phyloP scores from a whole-genome alignment of 1,139 yeast species.

The Lodderomyces theae region DNA sequence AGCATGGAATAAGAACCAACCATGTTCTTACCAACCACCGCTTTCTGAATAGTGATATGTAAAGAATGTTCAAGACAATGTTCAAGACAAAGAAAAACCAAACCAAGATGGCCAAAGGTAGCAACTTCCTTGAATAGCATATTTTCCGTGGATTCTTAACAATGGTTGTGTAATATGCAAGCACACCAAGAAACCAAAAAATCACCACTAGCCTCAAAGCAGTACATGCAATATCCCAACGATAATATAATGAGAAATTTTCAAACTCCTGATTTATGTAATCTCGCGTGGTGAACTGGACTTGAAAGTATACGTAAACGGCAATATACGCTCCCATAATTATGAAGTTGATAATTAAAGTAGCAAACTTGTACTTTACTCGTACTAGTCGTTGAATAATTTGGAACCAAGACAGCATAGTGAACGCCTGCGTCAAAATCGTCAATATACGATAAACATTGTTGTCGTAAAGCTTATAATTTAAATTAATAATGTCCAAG shows the following conservation, averaged over 20 bases:
- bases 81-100: conserved; percentile 33
- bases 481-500: conserved; percentile 36
- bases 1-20: conserved; percentile 36
- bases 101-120: conserved; percentile 42
- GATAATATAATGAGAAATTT: conserved; percentile 9
- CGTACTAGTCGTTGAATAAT: conserved; percentile 26
- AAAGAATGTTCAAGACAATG: conserved; percentile 28
- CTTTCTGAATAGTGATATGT: conserved; percentile 23
- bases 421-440: conserved; percentile 32
- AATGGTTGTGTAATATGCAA: conserved; percentile 29
- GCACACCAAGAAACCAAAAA: conserved; percentile 25
- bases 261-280: conserved; percentile 4
- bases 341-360: conserved; percentile 19
- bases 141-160: conserved; percentile 32
- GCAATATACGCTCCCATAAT: conserved; percentile 22
- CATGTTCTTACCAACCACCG: conserved; percentile 37
- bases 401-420: conserved; percentile 42
- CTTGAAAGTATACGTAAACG: conserved; percentile 18
- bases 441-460: conserved; percentile 28
- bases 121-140: conserved; percentile 33
- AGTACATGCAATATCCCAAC: conserved; percentile 25
- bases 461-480: conserved; percentile 27
- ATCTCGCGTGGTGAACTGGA: conserved; percentile 12
- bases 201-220: conserved; percentile 24
- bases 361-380: conserved; percentile 20